Percentiles rank a stretch among this genome's conserved stretches.
These are phyloP conservation scores for Trichoderma asperelloides DNA, from an alignment of 495 filamentous ascomycete genomes.

Conservation along the genomic window DNA sequence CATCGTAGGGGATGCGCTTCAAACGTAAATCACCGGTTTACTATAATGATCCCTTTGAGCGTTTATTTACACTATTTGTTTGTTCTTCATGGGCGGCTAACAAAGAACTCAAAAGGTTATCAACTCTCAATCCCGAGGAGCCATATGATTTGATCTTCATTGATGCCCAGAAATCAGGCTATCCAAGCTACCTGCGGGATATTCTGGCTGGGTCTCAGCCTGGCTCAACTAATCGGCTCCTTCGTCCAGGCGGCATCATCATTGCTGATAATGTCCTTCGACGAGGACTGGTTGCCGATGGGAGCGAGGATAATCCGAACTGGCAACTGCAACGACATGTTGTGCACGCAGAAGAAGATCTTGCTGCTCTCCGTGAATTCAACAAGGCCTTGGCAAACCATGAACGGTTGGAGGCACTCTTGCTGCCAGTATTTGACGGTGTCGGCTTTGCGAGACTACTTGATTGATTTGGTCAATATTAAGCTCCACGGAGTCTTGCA, in stretches of 20 bases:
- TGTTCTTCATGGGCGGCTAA: background rate
- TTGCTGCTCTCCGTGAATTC: slow-evolving; percentile 21
- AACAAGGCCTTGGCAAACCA: slow-evolving; percentile 19
- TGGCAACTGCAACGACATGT: slow-evolving; percentile 8
- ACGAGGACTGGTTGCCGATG: slow-evolving; percentile 25
- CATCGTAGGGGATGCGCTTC: slow-evolving; percentile 25
- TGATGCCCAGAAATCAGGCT: slow-evolving; percentile 30
- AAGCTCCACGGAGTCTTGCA: background rate
- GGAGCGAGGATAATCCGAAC: slow-evolving; percentile 22
- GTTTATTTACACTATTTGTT: too few species aligned
- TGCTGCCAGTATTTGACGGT: slow-evolving; percentile 29
- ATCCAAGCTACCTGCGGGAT: slow-evolving; percentile 23
- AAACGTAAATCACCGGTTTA: slow-evolving; percentile 21
- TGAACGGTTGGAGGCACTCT: slow-evolving; percentile 22
- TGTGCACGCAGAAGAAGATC: slow-evolving; percentile 13
- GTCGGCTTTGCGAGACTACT: slow-evolving; percentile 22
- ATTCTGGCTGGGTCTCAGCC: slow-evolving; percentile 21
- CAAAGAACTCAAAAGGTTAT: slow-evolving; percentile 15
- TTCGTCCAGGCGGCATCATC: slow-evolving; percentile 27
- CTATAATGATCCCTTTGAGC: background rate
- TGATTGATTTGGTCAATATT: slow-evolving; percentile 14
- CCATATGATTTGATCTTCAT: slow-evolving; percentile 34
- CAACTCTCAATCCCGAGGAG: slow-evolving; percentile 20
- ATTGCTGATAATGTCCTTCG: slow-evolving; percentile 29
- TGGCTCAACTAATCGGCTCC: slow-evolving; percentile 19